These are phyloP conservation scores for Cystobasidium onofrii DNA, from an alignment of 768 basidiomycete species.

Conservation along the genomic window DNA sequence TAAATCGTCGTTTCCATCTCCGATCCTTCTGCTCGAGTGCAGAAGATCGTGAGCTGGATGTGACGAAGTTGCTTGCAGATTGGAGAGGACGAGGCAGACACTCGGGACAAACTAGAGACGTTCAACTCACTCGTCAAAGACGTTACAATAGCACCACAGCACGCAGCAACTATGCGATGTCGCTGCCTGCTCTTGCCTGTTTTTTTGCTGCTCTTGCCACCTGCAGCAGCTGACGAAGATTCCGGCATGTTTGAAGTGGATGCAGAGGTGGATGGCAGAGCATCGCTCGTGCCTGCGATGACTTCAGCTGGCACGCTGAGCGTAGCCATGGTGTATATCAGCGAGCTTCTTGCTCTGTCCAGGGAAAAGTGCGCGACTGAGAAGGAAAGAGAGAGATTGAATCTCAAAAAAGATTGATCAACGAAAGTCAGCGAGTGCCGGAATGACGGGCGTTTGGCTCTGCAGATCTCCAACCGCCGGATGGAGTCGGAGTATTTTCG, in stretches of 20 bases:
- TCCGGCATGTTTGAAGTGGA: not conserved
- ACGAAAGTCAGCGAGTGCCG: not conserved
- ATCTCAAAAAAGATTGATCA: not conserved
- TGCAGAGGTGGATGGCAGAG: not conserved
- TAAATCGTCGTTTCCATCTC: too few relatives aligned
- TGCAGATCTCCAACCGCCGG: not conserved
- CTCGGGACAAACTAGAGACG: not conserved
- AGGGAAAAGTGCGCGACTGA: not conserved
- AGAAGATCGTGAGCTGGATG: not conserved
- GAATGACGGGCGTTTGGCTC: not conserved
- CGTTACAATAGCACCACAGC: constrained; percentile 38
- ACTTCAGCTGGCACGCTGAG: constrained; percentile 24
- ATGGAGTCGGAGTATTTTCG: not conserved
- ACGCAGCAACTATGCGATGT: constrained; percentile 41
- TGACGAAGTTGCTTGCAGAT: not conserved
- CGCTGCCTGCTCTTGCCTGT: constrained; percentile 14
- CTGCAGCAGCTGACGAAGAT: constrained; percentile 7
- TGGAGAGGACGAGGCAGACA: not conserved
- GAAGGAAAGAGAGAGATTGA: not conserved
- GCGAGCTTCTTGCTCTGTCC: too few relatives aligned
- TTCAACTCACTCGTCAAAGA: constrained; percentile 37
- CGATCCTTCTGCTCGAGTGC: not conserved
- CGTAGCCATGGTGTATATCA: constrained; percentile 10
- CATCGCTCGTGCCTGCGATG: not conserved
- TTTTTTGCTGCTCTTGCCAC: not conserved